These are phyloP conservation scores for Andrographis paniculata DNA, from an alignment of 305 asterid species.

Conservation along the genomic window DNA sequence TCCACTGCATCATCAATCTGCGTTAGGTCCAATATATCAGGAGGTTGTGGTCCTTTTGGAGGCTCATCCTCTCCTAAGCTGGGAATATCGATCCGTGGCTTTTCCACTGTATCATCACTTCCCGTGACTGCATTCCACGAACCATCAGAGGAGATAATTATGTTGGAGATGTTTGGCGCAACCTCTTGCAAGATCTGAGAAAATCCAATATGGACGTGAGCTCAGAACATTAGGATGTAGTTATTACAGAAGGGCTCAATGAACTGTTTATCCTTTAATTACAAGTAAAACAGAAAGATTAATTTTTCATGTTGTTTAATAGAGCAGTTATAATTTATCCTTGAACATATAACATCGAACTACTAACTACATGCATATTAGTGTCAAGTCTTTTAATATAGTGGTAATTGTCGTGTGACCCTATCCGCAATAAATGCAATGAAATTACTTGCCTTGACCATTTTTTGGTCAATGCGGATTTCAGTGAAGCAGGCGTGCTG, in stretches of 20 bases:
- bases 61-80: constrained; percentile 24
- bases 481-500: constrained; percentile 77
- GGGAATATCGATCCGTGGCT: constrained; percentile 26
- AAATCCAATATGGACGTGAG: constrained; percentile 2
- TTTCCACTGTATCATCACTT: constrained; percentile 36
- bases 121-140: constrained; percentile 66
- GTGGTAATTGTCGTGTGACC: too few relatives aligned
- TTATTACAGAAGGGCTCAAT: too few relatives aligned
- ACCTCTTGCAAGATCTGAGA: constrained; percentile 76
- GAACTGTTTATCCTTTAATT: too few relatives aligned
- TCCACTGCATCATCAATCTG: constrained; percentile 42
- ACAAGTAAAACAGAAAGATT: neutral
- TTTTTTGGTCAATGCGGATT: constrained; percentile 75
- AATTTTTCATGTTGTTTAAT: too few relatives aligned
- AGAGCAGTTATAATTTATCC: too few relatives aligned
- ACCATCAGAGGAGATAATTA: constrained; percentile 70
- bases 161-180: constrained; percentile 42
- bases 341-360: too few relatives aligned
- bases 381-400: too few relatives aligned
- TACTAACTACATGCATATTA: too few relatives aligned
- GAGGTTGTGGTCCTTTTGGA: constrained; percentile 28
- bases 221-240: too few relatives aligned
- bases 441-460: constrained; percentile 70
- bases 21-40: constrained; percentile 63
- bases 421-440: neutral